Evolutionary conservation across 306 rosid species (phyloP), one percentile per base, ranked within the genome.

Genomic region (Casuarina cunninghamiana): DNA sequence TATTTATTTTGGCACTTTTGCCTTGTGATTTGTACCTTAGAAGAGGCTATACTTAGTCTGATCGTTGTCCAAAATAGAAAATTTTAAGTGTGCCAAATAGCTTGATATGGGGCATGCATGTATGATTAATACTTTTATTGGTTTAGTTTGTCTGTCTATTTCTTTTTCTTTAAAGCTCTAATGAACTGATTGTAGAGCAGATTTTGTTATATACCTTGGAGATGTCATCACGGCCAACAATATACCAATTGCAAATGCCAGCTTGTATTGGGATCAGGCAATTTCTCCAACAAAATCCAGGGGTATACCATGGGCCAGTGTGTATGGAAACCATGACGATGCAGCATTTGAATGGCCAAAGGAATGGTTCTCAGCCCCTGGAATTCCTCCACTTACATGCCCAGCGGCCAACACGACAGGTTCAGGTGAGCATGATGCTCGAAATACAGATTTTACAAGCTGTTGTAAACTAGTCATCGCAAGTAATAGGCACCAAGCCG

Each of bases 281-380:
- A 79, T 70, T 39, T 55, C 57, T 48, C 67, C 45, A 48, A 78
- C 95, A 53, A 89, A 86, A 90, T 84, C 82, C 49, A 83, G 82
- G 67, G 90, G 92, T 19, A 89, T 90, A 74, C 94, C 96, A 17
- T 90, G 89, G 89, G 96, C 97, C 5, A 87, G 87, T 81, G 90
- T 92, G 62, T 94, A 88, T 37, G 96, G 97, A 74, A 92, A 94
- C 80, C 98, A 92, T 60, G 97, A 92, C 69, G 98, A 94, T 82
- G 96, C 96, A 3, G 53, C 89, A 5, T 94, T 94, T 81, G 81
- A 82, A 35, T 93, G 98, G 97, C 97, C 97, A 37, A 32, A 87
- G 16, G 86, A 93, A 75, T 91, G 98, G 98, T 91, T 93, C 79
- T 90, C 90, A 38, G 7, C 87, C 1, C 83, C 87, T 42, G 96